A percentile compares a stretch with the other conserved stretches of the same genome.
phyloP scores from a whole-genome alignment of 208 protist species.

The Angomonas deanei region DNA sequence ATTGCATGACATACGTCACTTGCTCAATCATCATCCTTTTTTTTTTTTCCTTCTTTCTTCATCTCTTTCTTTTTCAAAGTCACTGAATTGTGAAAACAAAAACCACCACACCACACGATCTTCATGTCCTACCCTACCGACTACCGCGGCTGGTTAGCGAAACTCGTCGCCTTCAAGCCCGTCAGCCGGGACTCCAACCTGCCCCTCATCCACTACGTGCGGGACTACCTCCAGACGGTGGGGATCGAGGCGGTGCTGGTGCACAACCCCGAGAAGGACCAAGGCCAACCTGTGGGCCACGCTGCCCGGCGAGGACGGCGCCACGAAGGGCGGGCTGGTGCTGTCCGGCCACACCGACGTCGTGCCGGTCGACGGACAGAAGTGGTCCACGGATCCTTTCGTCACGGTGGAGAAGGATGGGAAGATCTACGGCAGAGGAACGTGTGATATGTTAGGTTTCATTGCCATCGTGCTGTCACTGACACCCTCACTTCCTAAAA shows the following conservation, averaged over 20 bases:
- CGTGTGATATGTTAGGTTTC: conserved; percentile 44
- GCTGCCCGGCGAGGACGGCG: conserved; percentile 33
- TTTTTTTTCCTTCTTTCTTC: neutral
- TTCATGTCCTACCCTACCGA: neutral
- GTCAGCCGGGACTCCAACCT: conserved; percentile 57
- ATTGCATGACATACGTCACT: neutral
- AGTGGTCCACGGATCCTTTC: conserved; percentile 58
- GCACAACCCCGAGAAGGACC: conserved; percentile 27
- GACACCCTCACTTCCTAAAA: conserved; percentile 17
- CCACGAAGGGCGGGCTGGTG: conserved; percentile 44
- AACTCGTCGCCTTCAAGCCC: conserved; percentile 48
- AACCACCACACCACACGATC: too few species aligned
- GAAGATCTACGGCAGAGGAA: conserved; percentile 15
- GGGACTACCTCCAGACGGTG: conserved; percentile 22
- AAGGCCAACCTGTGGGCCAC: conserved; percentile 60
- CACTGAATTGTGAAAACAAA: too few species aligned
- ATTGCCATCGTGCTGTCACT: conserved; percentile 36
- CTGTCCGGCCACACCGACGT: conserved; percentile 65
- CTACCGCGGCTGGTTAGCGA: conserved; percentile 25
- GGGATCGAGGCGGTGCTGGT: conserved; percentile 31
- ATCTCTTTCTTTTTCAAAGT: neutral
- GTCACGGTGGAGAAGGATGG: conserved; percentile 15
- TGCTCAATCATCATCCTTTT: neutral
- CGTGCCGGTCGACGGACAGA: conserved; percentile 64
- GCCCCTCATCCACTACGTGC: conserved; percentile 42